Evolutionary conservation across 768 basidiomycete genomes (phyloP).

Genomic region (Lanmaoa rubissima): DNA sequence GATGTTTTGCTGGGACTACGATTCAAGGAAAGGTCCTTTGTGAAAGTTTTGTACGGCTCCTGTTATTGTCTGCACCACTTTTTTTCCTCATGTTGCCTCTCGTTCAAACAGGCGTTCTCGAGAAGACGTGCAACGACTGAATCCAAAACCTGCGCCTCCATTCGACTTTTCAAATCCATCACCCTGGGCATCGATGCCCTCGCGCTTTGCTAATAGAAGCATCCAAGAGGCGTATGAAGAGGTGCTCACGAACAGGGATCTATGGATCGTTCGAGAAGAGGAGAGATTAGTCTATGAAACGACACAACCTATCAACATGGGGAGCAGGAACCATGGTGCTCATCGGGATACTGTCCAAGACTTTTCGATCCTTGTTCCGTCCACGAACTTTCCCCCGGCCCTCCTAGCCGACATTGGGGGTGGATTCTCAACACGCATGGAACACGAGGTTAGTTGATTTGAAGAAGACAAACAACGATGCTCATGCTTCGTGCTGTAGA

Average conservation of each 20-base stretch:
- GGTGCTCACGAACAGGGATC: neutral
- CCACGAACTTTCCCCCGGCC: neutral
- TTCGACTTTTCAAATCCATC: neutral
- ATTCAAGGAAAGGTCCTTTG: slow-evolving; percentile 22
- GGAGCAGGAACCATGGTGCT: neutral
- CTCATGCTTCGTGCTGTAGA: neutral
- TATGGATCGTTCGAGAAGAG: neutral
- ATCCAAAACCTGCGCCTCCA: neutral
- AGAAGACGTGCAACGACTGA: neutral
- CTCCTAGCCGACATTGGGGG: neutral
- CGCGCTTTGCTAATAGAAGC: neutral
- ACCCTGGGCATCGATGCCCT: neutral
- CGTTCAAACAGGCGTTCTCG: neutral
- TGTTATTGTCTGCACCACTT: neutral
- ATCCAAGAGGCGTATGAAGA: neutral
- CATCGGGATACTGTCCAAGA: neutral
- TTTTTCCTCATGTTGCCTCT: neutral
- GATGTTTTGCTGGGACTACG: slow-evolving; percentile 8
- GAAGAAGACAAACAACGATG: neutral
- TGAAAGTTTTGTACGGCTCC: slow-evolving; percentile 9
- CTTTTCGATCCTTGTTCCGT: neutral
- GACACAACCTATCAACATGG: neutral
- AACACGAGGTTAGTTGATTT: neutral
- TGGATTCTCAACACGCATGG: fast-evolving
- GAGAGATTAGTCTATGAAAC: neutral